Evolutionary conservation across 2,329 filamentous ascomycete genomes (phyloP).

Genomic region (Lachnellula cervina): DNA sequence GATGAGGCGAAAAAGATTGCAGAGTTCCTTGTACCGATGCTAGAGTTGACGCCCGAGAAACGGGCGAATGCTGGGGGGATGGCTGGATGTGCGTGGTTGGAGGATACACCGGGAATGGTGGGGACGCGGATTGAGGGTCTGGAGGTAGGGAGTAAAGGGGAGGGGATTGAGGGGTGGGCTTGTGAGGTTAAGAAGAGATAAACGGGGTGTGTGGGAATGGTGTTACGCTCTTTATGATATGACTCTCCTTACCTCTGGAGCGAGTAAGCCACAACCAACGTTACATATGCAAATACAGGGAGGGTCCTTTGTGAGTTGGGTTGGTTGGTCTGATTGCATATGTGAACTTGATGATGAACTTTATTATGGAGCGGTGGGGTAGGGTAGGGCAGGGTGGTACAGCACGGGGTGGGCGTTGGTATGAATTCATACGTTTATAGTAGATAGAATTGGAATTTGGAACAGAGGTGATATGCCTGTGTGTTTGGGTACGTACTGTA

Average conservation of each 20-base stretch:
- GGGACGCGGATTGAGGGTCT: slow-evolving; percentile 67
- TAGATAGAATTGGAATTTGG: neutral
- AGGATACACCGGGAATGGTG: slow-evolving; percentile 86
- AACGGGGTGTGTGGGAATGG: neutral
- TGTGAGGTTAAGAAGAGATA: slow-evolving; percentile 70
- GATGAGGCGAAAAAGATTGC: slow-evolving; percentile 75
- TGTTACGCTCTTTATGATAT: too few species aligned
- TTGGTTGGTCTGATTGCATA: too few species aligned
- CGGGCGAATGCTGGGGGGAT: slow-evolving; percentile 95
- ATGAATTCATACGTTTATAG: neutral
- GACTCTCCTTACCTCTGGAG: too few species aligned
- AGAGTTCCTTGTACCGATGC: slow-evolving; percentile 83
- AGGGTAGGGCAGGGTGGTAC: neutral
- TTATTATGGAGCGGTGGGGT: neutral
- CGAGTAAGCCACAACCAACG: too few species aligned
- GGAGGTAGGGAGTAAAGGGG: slow-evolving; percentile 74
- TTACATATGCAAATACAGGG: neutral
- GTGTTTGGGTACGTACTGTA: too few species aligned
- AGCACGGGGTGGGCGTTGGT: neutral
- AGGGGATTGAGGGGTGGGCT: slow-evolving; percentile 93
- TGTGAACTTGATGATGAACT: neutral
- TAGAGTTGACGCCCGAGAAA: slow-evolving; percentile 82
- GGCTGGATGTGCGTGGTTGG: slow-evolving; percentile 77
- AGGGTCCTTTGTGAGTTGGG: neutral
- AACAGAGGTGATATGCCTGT: neutral